Base-by-base conservation (phyloP, 78 protist genomes). In the Dictyostelium citrinum region DNA sequence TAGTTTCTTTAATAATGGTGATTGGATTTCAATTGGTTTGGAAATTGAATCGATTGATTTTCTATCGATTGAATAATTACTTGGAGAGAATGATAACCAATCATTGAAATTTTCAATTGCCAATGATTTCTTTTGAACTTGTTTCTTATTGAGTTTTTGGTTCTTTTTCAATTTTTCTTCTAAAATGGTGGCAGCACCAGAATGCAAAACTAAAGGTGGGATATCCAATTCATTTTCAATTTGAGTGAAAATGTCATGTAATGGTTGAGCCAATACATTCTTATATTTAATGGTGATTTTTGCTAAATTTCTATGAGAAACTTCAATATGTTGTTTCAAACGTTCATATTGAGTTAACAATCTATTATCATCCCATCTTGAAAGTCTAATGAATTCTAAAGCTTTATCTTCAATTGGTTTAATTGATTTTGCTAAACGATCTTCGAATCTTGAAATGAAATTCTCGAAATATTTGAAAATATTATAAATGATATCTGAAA, bases 351-450 rank as follows among this genome's bases (percentile, higher is more conserved):
- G 93, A 35, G 93, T 78, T 24, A 88, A 51, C 24, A 86, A 16
- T 74, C 75, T 82, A 27, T 83, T 84, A 43, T 78, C 91, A 67
- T 84, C 93, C 98, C 98, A 97, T 61, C 86, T 61, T 27, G 96
- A 83, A 39, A 96, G 76, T 22, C 55, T 45, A 82, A 58, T 74
- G 64, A 64, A 83, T 27, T 97, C 97, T 9, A 79, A 17, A 10
- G 96, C 95, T 76, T 83, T 55, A 5, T 77, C 82, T 61, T 92
- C 97, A 14, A 97, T 55, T 71, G 91, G 90, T 64, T 24, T 77
- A 33, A 79, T 75, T 37, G 37, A 27, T 55, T 74, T 58, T 14
- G 80, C 64, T 16, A 95, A 68, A n/a, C 68, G 80, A 58, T 49
- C 49, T 46, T 95, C 94, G 46, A 85, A 88, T 46, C 79, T 55